These are phyloP conservation scores for Bryoerythrophyllum caledonicum DNA, from an alignment of 225 moss, liverwort and hornwort species.

Conservation along the genomic window DNA sequence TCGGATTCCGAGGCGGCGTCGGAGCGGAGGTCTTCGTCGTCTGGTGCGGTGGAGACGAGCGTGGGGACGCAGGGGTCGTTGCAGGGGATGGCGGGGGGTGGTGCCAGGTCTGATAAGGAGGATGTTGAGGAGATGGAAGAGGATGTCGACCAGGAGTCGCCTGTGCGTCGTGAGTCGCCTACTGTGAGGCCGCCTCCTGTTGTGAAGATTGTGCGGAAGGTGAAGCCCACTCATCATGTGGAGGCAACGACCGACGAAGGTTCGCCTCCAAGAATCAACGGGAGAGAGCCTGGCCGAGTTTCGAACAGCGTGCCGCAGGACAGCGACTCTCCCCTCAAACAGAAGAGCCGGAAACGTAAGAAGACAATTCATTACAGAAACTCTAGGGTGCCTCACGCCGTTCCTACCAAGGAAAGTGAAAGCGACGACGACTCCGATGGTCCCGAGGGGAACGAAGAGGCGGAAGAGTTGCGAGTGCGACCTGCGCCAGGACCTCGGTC, in stretches of 20 bases:
- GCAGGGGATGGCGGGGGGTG: constrained; percentile 2
- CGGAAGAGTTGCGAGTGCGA: constrained; percentile 31
- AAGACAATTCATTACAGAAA: constrained; percentile 49
- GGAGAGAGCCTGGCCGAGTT: constrained; percentile 19
- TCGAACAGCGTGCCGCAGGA: constrained; percentile 29
- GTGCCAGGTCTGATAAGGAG: constrained; percentile 15
- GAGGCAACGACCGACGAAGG: constrained; percentile 5
- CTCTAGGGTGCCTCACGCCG: constrained; percentile 47
- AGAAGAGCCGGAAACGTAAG: constrained; percentile 39
- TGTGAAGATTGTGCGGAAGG: background rate
- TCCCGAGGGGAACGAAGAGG: constrained; percentile 33
- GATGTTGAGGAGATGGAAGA: constrained; percentile 31
- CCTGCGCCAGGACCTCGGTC: constrained; percentile 33
- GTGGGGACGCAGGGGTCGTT: constrained; percentile 15
- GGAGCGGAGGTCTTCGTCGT: constrained; percentile 24
- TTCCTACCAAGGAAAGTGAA: constrained; percentile 43
- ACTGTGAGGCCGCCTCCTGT: background rate
- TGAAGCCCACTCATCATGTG: constrained; percentile 15
- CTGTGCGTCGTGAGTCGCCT: constrained; percentile 12
- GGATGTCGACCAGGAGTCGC: constrained; percentile 3
- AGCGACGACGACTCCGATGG: constrained; percentile 45
- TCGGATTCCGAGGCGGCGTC: constrained; percentile 28
- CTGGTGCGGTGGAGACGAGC: constrained; percentile 26
- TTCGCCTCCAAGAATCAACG: constrained; percentile 7
- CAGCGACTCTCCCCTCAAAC: constrained; percentile 25